Conservation (phyloP, 345 rosid species). For the Gossypium raimondii region DNA sequence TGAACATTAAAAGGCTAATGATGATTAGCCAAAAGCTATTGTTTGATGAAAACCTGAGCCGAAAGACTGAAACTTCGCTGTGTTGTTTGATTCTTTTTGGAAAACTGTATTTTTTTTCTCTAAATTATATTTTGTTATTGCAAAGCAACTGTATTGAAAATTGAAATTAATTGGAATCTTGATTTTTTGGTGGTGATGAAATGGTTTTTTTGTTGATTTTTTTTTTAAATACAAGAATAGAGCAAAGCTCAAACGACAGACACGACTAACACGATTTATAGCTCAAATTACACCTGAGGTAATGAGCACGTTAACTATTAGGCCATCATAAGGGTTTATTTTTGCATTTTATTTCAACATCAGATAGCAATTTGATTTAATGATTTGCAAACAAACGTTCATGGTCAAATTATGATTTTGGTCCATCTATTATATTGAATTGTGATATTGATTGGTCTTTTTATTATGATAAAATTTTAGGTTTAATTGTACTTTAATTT, state of each 20-base stretch:
- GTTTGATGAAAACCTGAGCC: neutral
- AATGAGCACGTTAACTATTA: too few relatives aligned
- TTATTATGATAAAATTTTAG: too few relatives aligned
- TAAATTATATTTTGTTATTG: neutral
- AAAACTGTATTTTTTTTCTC: neutral
- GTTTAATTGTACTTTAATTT: too few relatives aligned
- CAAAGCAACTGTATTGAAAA: neutral
- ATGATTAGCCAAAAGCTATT: neutral
- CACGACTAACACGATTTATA: too few relatives aligned
- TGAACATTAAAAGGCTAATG: neutral
- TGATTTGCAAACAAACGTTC: too few relatives aligned
- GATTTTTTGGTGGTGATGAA: neutral
- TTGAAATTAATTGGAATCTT: neutral
- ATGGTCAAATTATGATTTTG: neutral
- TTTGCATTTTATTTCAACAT: too few relatives aligned
- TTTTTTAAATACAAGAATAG: too few relatives aligned
- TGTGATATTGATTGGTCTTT: neutral
- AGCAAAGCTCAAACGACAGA: too few relatives aligned
- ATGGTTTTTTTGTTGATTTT: neutral
- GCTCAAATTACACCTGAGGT: rapidly evolving
- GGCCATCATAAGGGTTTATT: rapidly evolving
- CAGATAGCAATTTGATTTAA: too few relatives aligned
- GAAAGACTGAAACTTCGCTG: neutral
- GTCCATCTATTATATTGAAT: too few relatives aligned
- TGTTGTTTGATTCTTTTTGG: neutral